Evolutionary conservation across 2,329 filamentous ascomycete genomes (phyloP), one percentile per base, ranked within the genome.

Genomic region (Alternaria burnsii): DNA sequence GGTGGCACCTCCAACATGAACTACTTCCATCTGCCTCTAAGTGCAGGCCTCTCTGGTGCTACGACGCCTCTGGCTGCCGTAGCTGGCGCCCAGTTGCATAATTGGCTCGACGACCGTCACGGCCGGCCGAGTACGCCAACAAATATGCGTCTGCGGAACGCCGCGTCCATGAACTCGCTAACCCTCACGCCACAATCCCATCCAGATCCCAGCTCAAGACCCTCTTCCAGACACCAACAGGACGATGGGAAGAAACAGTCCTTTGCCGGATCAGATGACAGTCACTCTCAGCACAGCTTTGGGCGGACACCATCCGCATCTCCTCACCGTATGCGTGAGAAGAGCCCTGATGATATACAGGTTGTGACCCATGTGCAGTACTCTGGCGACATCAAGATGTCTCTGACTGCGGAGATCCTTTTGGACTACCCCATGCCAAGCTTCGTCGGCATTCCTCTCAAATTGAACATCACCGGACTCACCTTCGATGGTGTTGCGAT

Each of bases 391-490:
- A 86, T 99, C 59, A 89, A 89, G 67, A 86, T 99, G 58, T 92
- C 93, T 62, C 84, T 99, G 51, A 98, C 95, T 24, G 94, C 95
- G 0, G 94, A 98, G 79, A 97, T 99, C 42, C 84, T 98, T 32
- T 88, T 99, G 34, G 95, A 99, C 79, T 99, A 99, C 77, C 95
- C 95, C 1, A 98, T 98, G 92, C 94, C 94, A 41, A 97, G 92
- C 81, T 99, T 99, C 73, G 94, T 98, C 3, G 93, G 94, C 12
- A 94, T 99, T 62, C 95, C 95, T 1, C 86, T 99, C 47, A 94
- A 95, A 78, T 85, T 99, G 26, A 97, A 94, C 77, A 96, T 99
- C 69, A 98, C 95, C 0, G 95, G 95, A 0, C 81, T 99, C 61
- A 93, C 91, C 0, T 99, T 99, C 80, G 94, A 99, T 75, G 95